Evolutionary conservation across 2,329 filamentous ascomycete species (phyloP).

Genomic region (Volutella citrinella): DNA sequence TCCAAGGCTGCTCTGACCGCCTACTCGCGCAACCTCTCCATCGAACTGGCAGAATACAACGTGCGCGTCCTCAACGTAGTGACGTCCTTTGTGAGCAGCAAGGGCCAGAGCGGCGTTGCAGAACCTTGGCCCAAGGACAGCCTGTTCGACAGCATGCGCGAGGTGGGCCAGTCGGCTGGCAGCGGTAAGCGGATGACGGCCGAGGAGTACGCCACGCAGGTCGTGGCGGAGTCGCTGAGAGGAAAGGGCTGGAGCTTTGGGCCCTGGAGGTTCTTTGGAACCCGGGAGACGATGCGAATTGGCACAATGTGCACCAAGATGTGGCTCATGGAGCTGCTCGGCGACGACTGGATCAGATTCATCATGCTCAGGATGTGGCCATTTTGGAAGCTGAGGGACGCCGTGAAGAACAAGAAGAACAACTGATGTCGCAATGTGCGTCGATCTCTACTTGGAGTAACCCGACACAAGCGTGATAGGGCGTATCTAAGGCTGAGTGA

Average conservation of each 20-base stretch:
- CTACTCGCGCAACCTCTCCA: conserved; percentile 34
- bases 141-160: conserved; percentile 11
- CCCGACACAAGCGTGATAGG: too few relatives aligned
- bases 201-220: conserved; percentile 8
- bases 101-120: conserved; percentile 6
- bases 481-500: too few relatives aligned
- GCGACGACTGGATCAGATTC: conserved; percentile 8
- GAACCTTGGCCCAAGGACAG: conserved; percentile 9
- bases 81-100: conserved; percentile 9
- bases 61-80: conserved; percentile 16
- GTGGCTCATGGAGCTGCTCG: conserved; percentile 8
- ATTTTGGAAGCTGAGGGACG: conserved; percentile 4
- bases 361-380: conserved; percentile 10
- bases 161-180: conserved; percentile 6
- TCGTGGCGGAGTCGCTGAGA: conserved; percentile 7
- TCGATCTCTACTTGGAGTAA: too few relatives aligned
- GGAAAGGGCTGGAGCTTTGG: conserved; percentile 10
- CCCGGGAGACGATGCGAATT: conserved; percentile 6
- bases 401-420: conserved; percentile 2
- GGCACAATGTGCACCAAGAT: conserved; percentile 5
- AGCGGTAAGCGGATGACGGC: conserved; percentile 10
- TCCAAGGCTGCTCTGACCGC: conserved; percentile 38
- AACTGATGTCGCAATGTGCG: too few relatives aligned
- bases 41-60: conserved; percentile 34
- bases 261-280: conserved; percentile 10